A percentile compares a stretch with the other conserved stretches of the same genome.
Conservation (phyloP, 2,329 filamentous ascomycete species). For the Stagonosporopsis chrysanthemi region DNA sequence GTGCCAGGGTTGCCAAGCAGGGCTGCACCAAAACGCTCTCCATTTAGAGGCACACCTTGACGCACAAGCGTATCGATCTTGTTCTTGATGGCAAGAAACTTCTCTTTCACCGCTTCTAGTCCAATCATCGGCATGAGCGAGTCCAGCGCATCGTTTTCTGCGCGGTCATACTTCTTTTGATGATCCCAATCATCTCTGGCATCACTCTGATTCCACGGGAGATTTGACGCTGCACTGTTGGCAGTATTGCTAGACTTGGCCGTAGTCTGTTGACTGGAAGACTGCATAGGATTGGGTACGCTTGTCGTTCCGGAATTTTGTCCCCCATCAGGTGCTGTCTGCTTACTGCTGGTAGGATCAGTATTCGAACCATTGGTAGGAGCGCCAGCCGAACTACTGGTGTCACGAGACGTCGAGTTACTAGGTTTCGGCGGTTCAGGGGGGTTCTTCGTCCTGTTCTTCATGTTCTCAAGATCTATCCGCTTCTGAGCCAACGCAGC, state of each 20-base stretch:
- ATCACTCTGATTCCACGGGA: constrained; percentile 33
- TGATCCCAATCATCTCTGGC: constrained; percentile 65
- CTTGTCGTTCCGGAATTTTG: neutral
- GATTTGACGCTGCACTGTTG: neutral
- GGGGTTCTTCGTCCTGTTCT: constrained; percentile 18
- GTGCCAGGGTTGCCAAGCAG: constrained; percentile 79
- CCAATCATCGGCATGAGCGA: constrained; percentile 70
- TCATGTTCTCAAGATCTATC: constrained; percentile 56
- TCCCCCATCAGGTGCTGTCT: neutral
- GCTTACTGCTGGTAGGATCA: neutral
- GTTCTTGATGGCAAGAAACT: constrained; percentile 69
- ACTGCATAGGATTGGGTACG: neutral
- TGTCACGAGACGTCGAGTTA: neutral
- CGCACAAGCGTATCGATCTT: constrained; percentile 67
- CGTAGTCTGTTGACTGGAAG: neutral
- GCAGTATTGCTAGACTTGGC: neutral
- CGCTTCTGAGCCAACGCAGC: constrained; percentile 56
- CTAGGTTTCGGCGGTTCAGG: neutral
- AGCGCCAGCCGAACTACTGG: neutral
- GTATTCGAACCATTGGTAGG: neutral
- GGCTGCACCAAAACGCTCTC: constrained; percentile 68
- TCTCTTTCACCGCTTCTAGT: constrained; percentile 71
- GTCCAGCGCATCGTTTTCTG: constrained; percentile 64
- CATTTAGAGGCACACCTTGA: constrained; percentile 63
- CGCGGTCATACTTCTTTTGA: constrained; percentile 63